These are phyloP conservation scores for Aspergillus egyptiacus DNA, from an alignment of 495 filamentous ascomycete genomes.

Conservation along the genomic window DNA sequence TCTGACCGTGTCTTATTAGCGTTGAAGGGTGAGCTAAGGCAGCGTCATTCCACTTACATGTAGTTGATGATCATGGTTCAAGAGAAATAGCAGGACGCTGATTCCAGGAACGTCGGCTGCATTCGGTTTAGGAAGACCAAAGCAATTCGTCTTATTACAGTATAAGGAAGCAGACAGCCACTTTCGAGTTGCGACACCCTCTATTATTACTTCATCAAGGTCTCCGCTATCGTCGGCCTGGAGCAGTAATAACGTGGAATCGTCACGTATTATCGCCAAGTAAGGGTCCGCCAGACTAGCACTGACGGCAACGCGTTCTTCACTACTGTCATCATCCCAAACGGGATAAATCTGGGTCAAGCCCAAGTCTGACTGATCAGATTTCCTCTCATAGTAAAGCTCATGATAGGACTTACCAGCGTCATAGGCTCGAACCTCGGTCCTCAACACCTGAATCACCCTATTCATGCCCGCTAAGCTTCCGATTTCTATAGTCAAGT, in stretches of 20 bases:
- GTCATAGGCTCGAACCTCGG: conserved; percentile 82
- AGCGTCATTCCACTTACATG: conserved; percentile 49
- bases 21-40: neutral
- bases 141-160: conserved; percentile 53
- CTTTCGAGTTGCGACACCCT: conserved; percentile 49
- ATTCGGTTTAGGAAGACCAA: conserved; percentile 36
- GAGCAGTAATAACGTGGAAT: conserved; percentile 68
- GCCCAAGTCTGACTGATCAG: conserved; percentile 57
- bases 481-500: conserved; percentile 74
- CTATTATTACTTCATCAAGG: conserved; percentile 71
- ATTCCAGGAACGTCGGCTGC: conserved; percentile 40
- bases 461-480: conserved; percentile 66
- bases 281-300: conserved; percentile 87
- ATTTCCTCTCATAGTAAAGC: neutral
- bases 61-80: conserved; percentile 64
- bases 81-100: conserved; percentile 63
- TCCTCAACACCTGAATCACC: conserved; percentile 77
- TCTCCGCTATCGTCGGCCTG: conserved; percentile 74
- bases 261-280: conserved; percentile 76
- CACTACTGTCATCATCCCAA: conserved; percentile 78
- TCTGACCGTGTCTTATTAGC: conserved; percentile 21
- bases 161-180: conserved; percentile 83
- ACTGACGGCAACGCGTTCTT: conserved; percentile 65
- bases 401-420: conserved; percentile 52
- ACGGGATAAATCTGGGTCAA: conserved; percentile 86